Conservation (phyloP, 208 protist species). For the Crithidia sp. region DNA sequence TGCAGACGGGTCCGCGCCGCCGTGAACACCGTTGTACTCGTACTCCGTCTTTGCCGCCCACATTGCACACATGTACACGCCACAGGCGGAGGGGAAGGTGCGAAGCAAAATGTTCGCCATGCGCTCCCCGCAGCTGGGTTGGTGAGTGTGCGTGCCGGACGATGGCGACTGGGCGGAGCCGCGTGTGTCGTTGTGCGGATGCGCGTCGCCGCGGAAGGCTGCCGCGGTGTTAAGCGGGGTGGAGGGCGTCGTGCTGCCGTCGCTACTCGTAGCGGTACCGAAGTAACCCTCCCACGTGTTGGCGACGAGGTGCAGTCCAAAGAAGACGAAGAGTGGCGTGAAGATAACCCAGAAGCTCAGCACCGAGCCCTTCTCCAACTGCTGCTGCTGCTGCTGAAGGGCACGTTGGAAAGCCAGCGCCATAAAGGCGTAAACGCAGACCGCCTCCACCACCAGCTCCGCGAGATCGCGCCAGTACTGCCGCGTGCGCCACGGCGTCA, state of each 20-base stretch:
- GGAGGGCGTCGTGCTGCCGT: background rate
- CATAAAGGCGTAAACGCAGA: constrained; percentile 48
- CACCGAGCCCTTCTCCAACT: background rate
- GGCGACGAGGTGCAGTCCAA: constrained; percentile 13
- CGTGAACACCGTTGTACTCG: constrained; percentile 39
- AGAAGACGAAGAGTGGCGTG: constrained; percentile 56
- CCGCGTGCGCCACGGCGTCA: constrained; percentile 19
- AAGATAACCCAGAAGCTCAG: constrained; percentile 67
- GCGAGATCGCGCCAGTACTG: constrained; percentile 30
- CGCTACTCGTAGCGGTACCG: background rate
- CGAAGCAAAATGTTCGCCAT: constrained; percentile 24
- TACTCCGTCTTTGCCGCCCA: constrained; percentile 54
- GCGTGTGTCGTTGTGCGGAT: constrained; percentile 4
- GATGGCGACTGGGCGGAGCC: background rate
- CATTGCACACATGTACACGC: constrained; percentile 64
- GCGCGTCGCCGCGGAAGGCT: background rate
- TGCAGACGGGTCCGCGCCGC: constrained; percentile 43
- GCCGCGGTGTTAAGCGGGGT: background rate
- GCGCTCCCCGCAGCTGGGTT: constrained; percentile 9
- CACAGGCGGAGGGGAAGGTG: constrained; percentile 25
- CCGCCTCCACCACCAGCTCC: constrained; percentile 35
- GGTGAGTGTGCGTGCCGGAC: background rate
- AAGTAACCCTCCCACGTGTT: constrained; percentile 12
- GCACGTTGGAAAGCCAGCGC: constrained; percentile 42
- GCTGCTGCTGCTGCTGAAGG: background rate